Evolutionary conservation across 2,329 filamentous ascomycete genomes (phyloP), one percentile per base, ranked within the genome.

Genomic region (Paecilomyces formosus): DNA sequence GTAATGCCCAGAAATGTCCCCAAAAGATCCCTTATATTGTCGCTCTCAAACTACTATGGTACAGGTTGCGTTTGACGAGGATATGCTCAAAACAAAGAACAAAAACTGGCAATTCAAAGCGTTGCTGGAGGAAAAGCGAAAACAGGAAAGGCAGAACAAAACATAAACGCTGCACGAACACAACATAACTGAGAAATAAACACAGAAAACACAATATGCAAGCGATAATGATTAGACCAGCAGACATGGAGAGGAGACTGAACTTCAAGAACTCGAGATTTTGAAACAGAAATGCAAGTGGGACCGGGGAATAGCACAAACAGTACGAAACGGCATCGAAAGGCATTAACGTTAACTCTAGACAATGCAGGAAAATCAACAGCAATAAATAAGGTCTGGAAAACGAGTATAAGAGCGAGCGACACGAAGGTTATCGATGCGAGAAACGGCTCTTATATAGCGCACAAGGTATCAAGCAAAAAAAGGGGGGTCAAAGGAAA

Each of bases 391-490:
- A 60, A 52, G 61, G 60, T 60, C 57, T 30, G 55, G 59, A 51
- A 54, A 63, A 64, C 60, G 58, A 33, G 35, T n/a, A 39, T 28
- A 15, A 45, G 39, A 57, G 52, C n/a, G 55, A 56, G 33, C 26
- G 55, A 49, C 50, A 3, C 35, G 51, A 57, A 62, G 24, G 49
- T n/a, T 33, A 12, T 28, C 22, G 28, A 50, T 22, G 54, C 35
- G 21, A 55, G 50, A 54, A 26, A 53, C 24, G 35, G 35, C 31
- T 54, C 58, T 60, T 65, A 64, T 63, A 62, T 65, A 67, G 60
- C 59, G 56, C 63, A 70, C 66, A 68, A 70, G 69, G 67, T 71
- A 72, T 70, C 68, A 71, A 69, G 52, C 21, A 56, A 60, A 60
- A 49, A 60, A 60, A 49, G 45, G 21, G 59, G 65, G 60, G 65